Evolutionary conservation across 1,139 yeast genomes (phyloP).

Genomic region (Saccharomyces hybrid): DNA sequence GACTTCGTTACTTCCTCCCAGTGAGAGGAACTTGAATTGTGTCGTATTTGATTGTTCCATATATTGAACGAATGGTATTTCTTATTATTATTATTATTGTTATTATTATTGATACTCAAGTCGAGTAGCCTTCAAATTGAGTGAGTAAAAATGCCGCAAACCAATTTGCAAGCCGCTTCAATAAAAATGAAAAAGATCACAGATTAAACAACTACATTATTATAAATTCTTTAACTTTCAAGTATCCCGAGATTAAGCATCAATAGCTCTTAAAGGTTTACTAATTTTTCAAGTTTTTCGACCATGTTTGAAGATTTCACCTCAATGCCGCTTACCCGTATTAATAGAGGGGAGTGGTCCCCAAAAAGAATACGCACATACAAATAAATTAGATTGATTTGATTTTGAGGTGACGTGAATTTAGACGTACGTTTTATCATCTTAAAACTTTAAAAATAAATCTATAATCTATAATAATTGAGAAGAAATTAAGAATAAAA

Average conservation of each 20-base stretch:
- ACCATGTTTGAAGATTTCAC: neutral
- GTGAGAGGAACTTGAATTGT: conserved; percentile 65
- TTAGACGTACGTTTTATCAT: too few relatives aligned
- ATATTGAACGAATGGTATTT: neutral
- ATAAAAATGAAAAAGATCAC: too few relatives aligned
- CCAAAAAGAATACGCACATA: too few relatives aligned
- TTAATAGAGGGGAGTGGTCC: neutral
- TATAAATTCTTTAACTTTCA: too few relatives aligned
- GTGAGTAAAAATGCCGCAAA: neutral
- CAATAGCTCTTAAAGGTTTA: neutral
- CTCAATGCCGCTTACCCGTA: neutral
- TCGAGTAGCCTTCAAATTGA: neutral
- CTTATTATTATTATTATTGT: too few relatives aligned
- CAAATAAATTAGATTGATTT: too few relatives aligned
- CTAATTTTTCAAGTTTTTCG: neutral
- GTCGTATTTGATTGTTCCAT: conserved; percentile 18
- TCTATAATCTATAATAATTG: too few relatives aligned
- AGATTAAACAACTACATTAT: neutral
- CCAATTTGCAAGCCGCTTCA: too few relatives aligned
- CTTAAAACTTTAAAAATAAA: neutral
- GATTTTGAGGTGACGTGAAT: too few relatives aligned
- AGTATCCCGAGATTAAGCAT: neutral
- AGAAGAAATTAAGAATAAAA: too few relatives aligned
- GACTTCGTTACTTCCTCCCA: conserved; percentile 99
- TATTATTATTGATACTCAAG: too few relatives aligned